Conservation (phyloP, 352 stramenopile genomes). For the Phytopythium kandeliae region DNA sequence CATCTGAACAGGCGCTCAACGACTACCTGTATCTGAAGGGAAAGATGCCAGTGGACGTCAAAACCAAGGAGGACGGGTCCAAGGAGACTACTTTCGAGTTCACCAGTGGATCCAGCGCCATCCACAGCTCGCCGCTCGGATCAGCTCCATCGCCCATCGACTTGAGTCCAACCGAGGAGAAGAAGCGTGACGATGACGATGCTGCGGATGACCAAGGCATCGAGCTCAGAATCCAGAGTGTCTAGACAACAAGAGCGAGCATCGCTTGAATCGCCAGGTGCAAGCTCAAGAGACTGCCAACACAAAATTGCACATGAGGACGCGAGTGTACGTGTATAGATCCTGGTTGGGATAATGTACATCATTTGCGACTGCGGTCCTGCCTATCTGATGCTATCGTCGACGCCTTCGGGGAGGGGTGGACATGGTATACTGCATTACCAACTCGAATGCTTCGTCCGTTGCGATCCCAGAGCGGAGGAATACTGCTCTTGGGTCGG, state of each 20-base stretch:
- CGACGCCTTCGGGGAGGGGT: background rate
- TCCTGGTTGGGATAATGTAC: too few relatives aligned
- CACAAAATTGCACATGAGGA: background rate
- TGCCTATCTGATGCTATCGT: too few relatives aligned
- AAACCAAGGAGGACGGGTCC: constrained; percentile 42
- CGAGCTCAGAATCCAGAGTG: constrained; percentile 26
- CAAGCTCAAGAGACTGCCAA: background rate
- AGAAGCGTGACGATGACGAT: constrained; percentile 16
- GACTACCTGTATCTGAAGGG: constrained; percentile 83
- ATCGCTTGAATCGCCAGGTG: background rate
- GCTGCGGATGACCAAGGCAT: constrained; percentile 19
- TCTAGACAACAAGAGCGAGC: constrained; percentile 11
- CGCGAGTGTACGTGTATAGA: background rate
- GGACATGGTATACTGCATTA: background rate
- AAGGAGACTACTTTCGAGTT: constrained; percentile 82
- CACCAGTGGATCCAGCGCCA: constrained; percentile 40
- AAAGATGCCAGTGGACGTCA: constrained; percentile 54
- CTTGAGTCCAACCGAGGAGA: constrained; percentile 14
- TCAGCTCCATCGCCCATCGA: constrained; percentile 11
- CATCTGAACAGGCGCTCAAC: constrained; percentile 42
- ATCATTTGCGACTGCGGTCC: constrained; percentile 4
- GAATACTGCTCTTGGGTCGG: background rate
- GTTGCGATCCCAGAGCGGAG: constrained; percentile 50
- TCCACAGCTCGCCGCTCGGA: constrained; percentile 38
- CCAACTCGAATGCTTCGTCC: constrained; percentile 31